These are phyloP conservation scores for Tricholoma sp. DNA, from an alignment of 768 basidiomycete species.

Conservation along the genomic window DNA sequence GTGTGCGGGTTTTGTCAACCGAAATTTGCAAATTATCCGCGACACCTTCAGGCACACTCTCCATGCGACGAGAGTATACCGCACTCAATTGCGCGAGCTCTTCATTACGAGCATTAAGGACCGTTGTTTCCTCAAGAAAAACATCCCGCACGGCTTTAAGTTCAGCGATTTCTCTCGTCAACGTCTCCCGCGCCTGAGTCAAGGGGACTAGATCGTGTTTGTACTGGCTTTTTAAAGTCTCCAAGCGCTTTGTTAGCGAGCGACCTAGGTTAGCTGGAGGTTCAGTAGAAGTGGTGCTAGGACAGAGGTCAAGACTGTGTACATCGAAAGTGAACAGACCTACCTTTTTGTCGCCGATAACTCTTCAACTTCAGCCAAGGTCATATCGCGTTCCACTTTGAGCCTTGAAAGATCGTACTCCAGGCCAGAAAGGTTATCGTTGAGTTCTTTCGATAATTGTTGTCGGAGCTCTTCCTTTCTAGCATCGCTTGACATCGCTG, in stretches of 20 bases:
- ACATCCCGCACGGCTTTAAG: conserved; percentile 82
- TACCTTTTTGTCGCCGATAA: conserved; percentile 72
- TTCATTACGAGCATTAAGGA: conserved; percentile 87
- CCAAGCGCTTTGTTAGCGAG: conserved; percentile 79
- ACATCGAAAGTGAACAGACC: conserved; percentile 16
- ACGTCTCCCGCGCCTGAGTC: conserved; percentile 71
- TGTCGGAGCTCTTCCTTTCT: conserved; percentile 74
- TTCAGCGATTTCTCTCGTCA: conserved; percentile 79
- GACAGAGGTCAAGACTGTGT: conserved; percentile 5
- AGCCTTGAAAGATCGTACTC: conserved; percentile 86
- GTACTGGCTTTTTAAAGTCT: conserved; percentile 84
- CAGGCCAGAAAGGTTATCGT: conserved; percentile 67
- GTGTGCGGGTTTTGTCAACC: conserved; percentile 23
- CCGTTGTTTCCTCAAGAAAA: conserved; percentile 87
- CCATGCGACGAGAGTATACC: conserved; percentile 77
- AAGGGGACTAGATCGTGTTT: conserved; percentile 82
- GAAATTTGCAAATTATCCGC: conserved; percentile 19
- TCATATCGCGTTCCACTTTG: conserved; percentile 85
- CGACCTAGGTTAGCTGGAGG: conserved; percentile 49
- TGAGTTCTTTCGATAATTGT: conserved; percentile 74
- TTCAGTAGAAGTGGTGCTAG: conserved; percentile 27
- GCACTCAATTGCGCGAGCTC: conserved; percentile 85
- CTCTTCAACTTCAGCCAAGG: conserved; percentile 91
- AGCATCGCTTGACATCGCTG: conserved; percentile 77
- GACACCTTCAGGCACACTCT: conserved; percentile 39